Base-by-base conservation (phyloP, 2,329 filamentous ascomycete genomes). In the Colletotrichum sp. region DNA sequence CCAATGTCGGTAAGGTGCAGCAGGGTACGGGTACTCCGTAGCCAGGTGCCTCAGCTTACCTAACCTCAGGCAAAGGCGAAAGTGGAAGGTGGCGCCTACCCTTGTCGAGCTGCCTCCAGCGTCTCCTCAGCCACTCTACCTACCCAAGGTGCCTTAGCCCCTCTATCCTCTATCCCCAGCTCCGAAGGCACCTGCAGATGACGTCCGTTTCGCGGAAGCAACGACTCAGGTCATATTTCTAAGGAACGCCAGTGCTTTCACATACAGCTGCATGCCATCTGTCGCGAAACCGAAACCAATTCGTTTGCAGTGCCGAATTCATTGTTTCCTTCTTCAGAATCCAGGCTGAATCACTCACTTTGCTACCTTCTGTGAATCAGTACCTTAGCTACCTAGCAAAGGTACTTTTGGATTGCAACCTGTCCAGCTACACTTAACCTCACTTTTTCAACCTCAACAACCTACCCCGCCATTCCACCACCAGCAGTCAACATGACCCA, bases 401-500 rank as follows among this genome's bases (percentile, higher is more conserved):
- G 60, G 16, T 63, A 30, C 26, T 55, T 34, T 44, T 49, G 34
- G 24, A 44, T 24, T 44, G n/a, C n/a, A 18, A 65, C 13, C 9
- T 44, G n/a, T 30, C 67, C 49, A 72, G 66, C 72, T 77, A 78
- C 77, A 77, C 76, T 78, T 79, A 79, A 36, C 18, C 12, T 69
- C 52, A 12, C 52, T 16, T 52, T 60, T 39, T 32, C n/a, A 76
- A 81, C 72, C 78, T 69, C 24, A 59, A 24, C 69, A 62, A 55
- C 71, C 39, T 78, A 71, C 67, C 71, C 75, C 72, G 52, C 67
- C 66, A 71, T 60, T 32, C 67, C 34, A 60, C 39, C 60, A 71
- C n/a, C 49, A 70, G 73, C 74, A 78, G 78, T 81, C 84, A 86
- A 80, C 77, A 92, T 91, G 86, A 89, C 90, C 78, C 86, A 89